Conservation (phyloP, 768 basidiomycete genomes). For the Podaxis rugospora region DNA sequence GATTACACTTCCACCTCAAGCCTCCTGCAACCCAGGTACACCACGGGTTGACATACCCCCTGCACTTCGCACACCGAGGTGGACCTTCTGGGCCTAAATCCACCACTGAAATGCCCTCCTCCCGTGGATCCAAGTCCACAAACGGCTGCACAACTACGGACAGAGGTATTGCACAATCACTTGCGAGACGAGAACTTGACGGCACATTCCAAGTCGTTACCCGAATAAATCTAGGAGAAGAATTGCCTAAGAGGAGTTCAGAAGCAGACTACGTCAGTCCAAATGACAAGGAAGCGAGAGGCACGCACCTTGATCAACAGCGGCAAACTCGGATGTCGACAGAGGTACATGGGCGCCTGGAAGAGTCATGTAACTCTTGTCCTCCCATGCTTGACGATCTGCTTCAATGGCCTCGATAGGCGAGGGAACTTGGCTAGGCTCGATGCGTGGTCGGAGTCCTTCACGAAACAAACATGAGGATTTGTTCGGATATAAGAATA, state of each 20-base stretch:
- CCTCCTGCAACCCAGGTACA: conserved; percentile 82
- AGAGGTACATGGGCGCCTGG: conserved; percentile 66
- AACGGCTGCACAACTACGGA: conserved; percentile 89
- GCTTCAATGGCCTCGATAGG: conserved; percentile 73
- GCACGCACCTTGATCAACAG: conserved; percentile 79
- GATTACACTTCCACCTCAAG: conserved; percentile 85
- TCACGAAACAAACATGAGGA: conserved; percentile 6
- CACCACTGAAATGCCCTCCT: conserved; percentile 78
- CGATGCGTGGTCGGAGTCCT: conserved; percentile 82
- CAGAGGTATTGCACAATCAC: conserved; percentile 81
- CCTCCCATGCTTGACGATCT: conserved; percentile 78
- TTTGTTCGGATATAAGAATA: not conserved
- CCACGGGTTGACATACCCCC: conserved; percentile 94
- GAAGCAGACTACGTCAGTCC: conserved; percentile 7
- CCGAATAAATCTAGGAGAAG: conserved; percentile 86
- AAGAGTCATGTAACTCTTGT: conserved; percentile 57
- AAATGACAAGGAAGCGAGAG: not conserved
- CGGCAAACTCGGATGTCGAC: conserved; percentile 81
- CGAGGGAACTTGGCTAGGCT: conserved; percentile 89
- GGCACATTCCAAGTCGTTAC: conserved; percentile 90
- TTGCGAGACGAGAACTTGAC: conserved; percentile 68
- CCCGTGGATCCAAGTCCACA: conserved; percentile 69
- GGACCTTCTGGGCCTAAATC: conserved; percentile 72
- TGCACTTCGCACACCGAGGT: conserved; percentile 77
- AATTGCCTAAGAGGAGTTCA: conserved; percentile 55